Base-by-base conservation (phyloP, 495 filamentous ascomycete genomes). In the Stereocaulon alpinum region DNA sequence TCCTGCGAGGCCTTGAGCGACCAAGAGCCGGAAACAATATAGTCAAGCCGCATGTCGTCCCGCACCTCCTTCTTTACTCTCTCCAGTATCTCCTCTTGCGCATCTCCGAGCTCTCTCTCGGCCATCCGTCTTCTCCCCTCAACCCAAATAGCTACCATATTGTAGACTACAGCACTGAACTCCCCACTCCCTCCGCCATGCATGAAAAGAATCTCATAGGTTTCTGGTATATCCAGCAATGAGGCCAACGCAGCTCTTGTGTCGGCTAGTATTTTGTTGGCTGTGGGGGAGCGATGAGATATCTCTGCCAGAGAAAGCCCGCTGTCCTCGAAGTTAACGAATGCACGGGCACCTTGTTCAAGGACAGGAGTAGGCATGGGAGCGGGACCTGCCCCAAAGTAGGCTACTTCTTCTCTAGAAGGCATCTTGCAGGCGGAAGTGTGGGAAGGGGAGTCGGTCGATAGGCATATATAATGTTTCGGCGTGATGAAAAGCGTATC, bases 1-100 rank as follows among this genome's bases (percentile, higher is more conserved):
- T 96, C 92, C 70, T 91, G 86, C 45, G 80, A 85, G n/a, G 90
- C 91, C 72, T 97, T 96, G 62, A 88, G 76, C 32, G 87, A 91
- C 92, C 93, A 95, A n/a, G 83, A 82, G 59, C 92, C 91, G 41
- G 93, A 95, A 40, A 96, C 86, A 18, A 96, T 76, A 70, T 97
- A 97, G 70, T 96, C 93, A 20, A 93, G 70, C 69, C 83, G 85
- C 68, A 95, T 69, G 42, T 87, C 81, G 42, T 81, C 70, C 50
- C 83, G 74, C 1, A 89, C 76, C 48, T 83, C 81, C 64, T 80
- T 80, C 61, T 76, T 75, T 53, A 94, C 74, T 54, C 77, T 73
- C 57, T 79, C 75, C 7, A 88, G 64, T 18, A 89, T 71, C 44
- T 79, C 78, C 24, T 78, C 80, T 47, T 81, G 67, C 20, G 77